Evolutionary conservation across 2,329 filamentous ascomycete species (phyloP).

Genomic region (Hawksworthiomyces lignivorus): DNA sequence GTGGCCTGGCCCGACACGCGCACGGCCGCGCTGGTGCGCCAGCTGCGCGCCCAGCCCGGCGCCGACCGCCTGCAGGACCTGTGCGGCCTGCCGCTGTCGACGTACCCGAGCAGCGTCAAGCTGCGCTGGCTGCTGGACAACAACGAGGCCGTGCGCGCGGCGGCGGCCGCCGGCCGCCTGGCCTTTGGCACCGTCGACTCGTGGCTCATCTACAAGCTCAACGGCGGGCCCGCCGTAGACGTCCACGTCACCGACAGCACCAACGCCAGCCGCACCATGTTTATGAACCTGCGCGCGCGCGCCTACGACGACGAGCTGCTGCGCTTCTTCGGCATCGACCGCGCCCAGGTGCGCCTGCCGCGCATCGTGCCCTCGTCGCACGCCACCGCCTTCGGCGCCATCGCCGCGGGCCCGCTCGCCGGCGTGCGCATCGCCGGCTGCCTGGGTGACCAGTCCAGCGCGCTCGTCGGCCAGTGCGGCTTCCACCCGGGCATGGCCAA

Average conservation of each 20-base stretch:
- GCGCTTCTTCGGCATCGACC: constrained; percentile 67
- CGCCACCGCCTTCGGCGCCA: constrained; percentile 59
- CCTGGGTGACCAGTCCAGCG: constrained; percentile 79
- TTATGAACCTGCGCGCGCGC: constrained; percentile 78
- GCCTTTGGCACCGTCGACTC: constrained; percentile 83
- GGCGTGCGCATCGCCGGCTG: constrained; percentile 74
- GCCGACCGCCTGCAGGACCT: constrained; percentile 62
- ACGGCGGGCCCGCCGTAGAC: constrained; percentile 54
- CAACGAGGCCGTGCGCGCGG: constrained; percentile 58
- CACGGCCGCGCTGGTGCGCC: constrained; percentile 63
- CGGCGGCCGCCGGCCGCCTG: constrained; percentile 68
- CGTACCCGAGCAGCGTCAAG: constrained; percentile 83
- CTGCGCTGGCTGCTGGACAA: constrained; percentile 75
- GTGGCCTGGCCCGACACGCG: constrained; percentile 89
- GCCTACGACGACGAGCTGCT: constrained; percentile 73
- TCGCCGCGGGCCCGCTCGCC: constrained; percentile 58
- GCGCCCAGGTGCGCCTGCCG: constrained; percentile 65
- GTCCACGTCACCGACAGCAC: constrained; percentile 78
- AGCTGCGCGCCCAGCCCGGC: constrained; percentile 60
- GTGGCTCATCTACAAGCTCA: constrained; percentile 80
- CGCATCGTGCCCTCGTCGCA: constrained; percentile 78
- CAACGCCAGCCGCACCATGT: constrained; percentile 88
- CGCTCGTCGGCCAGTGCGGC: constrained; percentile 77
- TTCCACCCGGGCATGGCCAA: constrained; percentile 78
- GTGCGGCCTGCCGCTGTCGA: constrained; percentile 77